Conservation (phyloP, 768 basidiomycete species). For the Lactarius psammicola region DNA sequence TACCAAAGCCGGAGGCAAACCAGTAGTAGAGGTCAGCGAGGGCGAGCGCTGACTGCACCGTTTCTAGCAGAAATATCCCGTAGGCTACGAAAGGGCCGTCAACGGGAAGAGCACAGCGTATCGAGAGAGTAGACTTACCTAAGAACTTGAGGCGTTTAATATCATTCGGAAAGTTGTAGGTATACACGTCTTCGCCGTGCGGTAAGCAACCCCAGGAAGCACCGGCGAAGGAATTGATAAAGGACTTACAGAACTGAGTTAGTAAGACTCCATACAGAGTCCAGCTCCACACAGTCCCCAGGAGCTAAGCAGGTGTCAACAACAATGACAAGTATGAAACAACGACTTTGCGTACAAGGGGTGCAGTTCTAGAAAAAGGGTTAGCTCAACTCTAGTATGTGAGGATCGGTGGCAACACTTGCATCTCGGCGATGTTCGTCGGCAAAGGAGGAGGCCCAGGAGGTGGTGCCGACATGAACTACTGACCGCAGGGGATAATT, state of each 20-base stretch:
- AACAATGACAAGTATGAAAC: not conserved
- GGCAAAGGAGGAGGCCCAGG: not conserved
- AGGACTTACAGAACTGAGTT: conserved; percentile 15
- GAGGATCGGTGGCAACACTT: not conserved
- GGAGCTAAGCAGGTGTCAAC: conserved; percentile 12
- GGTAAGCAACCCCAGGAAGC: not conserved
- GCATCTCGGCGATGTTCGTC: conserved; percentile 1
- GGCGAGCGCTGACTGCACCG: conserved; percentile 9
- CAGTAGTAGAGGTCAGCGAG: conserved; percentile 14
- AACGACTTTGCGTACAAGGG: conserved; percentile 4
- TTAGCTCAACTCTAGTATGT: not conserved
- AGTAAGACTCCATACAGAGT: conserved; percentile 9
- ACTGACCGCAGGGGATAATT: not conserved
- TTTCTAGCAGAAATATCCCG: conserved; percentile 10
- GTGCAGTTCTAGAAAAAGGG: conserved; percentile 4
- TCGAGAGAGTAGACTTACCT: not conserved
- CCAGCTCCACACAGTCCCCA: conserved; percentile 22
- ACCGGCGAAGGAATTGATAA: not conserved
- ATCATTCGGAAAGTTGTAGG: conserved; percentile 16
- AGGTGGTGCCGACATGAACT: not conserved
- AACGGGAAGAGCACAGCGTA: not conserved
- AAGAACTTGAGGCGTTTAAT: conserved; percentile 5
- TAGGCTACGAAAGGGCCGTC: conserved; percentile 1
- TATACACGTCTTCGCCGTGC: conserved; percentile 13
- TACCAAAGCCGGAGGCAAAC: conserved; percentile 26